Evolutionary conservation across 1,284 basidiomycete species (phyloP), one percentile per base, ranked within the genome.

Genomic region (Porogramme epimiltina): DNA sequence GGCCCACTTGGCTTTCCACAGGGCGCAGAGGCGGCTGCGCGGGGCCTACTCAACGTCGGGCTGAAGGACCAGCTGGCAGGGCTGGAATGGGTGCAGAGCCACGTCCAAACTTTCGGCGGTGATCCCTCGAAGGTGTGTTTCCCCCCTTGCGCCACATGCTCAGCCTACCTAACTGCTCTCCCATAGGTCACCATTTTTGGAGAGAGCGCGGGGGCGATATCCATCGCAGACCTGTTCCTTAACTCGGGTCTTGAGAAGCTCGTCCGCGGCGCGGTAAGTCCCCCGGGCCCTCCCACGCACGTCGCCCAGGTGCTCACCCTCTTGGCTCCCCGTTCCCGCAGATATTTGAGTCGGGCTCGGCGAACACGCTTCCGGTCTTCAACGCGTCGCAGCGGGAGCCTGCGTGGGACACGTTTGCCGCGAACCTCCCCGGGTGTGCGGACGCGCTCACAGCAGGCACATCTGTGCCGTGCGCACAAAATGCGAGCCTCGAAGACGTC

Each of bases 121-220:
- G 78, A 82, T 59, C 73, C 71, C 18, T 51, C 45, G 15, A 77
- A 77, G 67, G n/a, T n/a, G n/a, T n/a, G n/a, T n/a, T n/a, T n/a
- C n/a, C n/a, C n/a, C n/a, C 77, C 73, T 20, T 18, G 31, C 3
- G 15, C 8, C 3, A n/a, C 15, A 13, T 44, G 42, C 44, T 36
- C 31, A 24, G n/a, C n/a, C n/a, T n/a, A n/a, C n/a, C n/a, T n/a
- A n/a, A n/a, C n/a, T 48, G 26, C 5, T 16, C 26, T 15, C 8
- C 54, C 36, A 10, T 19, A 78, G 73, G 76, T 82, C 20, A 83
- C 80, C 0, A 63, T 79, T 4, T 78, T 80, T 54, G 81, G 81
- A 9, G 70, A 82, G 60, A 81, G 79, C 56, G 80, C 81, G 4
- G 81, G 81, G 2, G 65, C 79, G 1, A 73, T 79, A 15, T 75